phyloP scores from a whole-genome alignment of 2,329 filamentous ascomycete species.

The Cytospora leucostoma region DNA sequence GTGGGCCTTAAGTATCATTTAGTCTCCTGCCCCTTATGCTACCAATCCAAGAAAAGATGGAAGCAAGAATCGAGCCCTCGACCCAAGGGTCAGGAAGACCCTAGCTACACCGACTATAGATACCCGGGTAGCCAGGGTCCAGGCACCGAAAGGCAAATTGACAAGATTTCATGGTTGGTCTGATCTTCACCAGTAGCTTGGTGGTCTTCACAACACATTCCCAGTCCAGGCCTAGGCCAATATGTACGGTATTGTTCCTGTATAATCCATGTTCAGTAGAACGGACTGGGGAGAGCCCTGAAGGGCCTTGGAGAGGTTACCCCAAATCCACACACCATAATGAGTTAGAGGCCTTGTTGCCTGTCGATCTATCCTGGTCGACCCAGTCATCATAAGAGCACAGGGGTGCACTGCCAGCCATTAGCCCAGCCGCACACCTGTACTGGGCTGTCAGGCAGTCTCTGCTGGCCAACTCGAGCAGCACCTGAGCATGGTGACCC shows the following conservation, averaged over 20 bases:
- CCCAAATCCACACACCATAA: not conserved
- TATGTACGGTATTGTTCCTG: not conserved
- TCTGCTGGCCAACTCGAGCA: not conserved
- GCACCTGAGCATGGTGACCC: not conserved
- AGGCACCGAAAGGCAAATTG: not conserved
- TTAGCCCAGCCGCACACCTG: not conserved
- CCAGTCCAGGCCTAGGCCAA: not conserved
- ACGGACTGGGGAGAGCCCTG: not conserved
- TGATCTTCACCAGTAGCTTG: not conserved
- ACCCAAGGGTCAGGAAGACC: no score
- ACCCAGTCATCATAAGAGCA: not conserved
- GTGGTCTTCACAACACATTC: not conserved
- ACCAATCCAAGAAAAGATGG: no score
- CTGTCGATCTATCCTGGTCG: not conserved
- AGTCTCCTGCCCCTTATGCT: no score
- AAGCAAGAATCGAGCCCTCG: no score
- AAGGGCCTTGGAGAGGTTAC: not conserved
- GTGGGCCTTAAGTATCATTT: no score
- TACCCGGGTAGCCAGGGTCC: not conserved
- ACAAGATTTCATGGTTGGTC: not conserved
- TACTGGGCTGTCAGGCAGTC: not conserved
- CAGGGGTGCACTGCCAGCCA: slow-evolving; percentile 1
- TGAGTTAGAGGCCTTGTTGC: not conserved
- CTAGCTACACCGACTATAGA: no score
- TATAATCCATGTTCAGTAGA: not conserved